Percentiles rank a stretch among this genome's conserved stretches.
phyloP scores from a whole-genome alignment of 192 early-diverging fungal species.

The Thamnidium elegans region DNA sequence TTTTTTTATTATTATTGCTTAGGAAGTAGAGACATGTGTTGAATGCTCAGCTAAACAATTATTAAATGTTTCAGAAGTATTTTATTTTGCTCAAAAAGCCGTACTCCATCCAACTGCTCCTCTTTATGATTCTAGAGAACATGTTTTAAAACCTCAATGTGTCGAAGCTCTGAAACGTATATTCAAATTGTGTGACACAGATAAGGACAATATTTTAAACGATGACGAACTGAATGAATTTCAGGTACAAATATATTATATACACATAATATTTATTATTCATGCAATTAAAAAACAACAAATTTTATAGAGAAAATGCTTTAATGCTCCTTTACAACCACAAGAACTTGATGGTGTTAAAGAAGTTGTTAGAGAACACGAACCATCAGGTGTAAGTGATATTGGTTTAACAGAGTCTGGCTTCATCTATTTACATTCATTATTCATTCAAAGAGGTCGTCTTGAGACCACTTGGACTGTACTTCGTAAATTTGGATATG shows the following conservation, averaged over 20 bases:
- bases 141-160: constrained; percentile 87
- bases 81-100: constrained; percentile 99
- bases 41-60: constrained; percentile 97
- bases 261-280: background rate
- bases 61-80: constrained; percentile 97
- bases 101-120: constrained; percentile 96
- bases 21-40: constrained; percentile 98
- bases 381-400: constrained; percentile 82
- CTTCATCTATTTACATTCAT: constrained; percentile 91
- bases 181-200: constrained; percentile 92
- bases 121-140: constrained; percentile 92
- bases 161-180: constrained; percentile 90
- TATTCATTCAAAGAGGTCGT: constrained; percentile 96
- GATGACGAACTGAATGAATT: constrained; percentile 97
- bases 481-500: constrained; percentile 93
- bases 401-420: constrained; percentile 87
- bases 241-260: constrained; percentile 53
- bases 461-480: constrained; percentile 99
- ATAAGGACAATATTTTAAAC: constrained; percentile 90
- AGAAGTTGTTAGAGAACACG: constrained; percentile 86
- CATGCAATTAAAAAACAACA: background rate
- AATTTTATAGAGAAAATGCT: constrained; percentile 80
- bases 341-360: constrained; percentile 97
- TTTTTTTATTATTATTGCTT: background rate
- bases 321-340: constrained; percentile 91